These are phyloP conservation scores for Xylaria bambusicola DNA, from an alignment of 495 filamentous ascomycete genomes.

Conservation along the genomic window DNA sequence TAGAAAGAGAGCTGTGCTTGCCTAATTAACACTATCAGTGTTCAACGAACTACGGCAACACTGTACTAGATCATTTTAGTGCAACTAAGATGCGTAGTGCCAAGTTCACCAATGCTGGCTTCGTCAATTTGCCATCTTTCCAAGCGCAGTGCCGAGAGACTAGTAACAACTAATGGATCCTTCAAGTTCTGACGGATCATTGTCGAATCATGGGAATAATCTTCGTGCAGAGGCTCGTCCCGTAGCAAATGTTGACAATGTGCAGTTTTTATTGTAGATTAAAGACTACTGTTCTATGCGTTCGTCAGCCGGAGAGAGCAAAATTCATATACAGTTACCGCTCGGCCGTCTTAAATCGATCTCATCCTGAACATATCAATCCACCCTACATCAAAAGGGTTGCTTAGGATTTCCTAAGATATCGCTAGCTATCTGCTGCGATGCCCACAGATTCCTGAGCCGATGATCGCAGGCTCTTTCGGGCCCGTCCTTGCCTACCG, in stretches of 20 bases:
- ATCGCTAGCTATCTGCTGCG: not conserved
- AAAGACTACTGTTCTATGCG: too few relatives aligned
- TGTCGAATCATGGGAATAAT: too few relatives aligned
- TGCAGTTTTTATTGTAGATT: not conserved
- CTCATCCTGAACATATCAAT: too few relatives aligned
- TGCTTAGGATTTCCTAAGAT: too few relatives aligned
- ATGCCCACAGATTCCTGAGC: not conserved
- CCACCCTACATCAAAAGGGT: too few relatives aligned
- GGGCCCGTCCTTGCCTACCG: not conserved
- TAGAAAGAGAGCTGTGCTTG: too few relatives aligned
- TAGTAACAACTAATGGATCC: not conserved
- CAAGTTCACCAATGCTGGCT: not conserved
- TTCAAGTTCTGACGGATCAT: too few relatives aligned
- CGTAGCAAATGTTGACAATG: not conserved
- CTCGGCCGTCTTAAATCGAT: too few relatives aligned
- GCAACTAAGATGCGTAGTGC: not conserved
- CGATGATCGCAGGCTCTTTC: not conserved
- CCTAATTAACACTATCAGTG: too few relatives aligned
- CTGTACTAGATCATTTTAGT: too few relatives aligned
- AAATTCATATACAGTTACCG: too few relatives aligned
- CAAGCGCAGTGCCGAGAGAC: not conserved
- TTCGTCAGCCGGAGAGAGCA: too few relatives aligned
- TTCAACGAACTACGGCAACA: not conserved
- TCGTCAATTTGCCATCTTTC: not conserved
- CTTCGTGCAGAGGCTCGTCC: not conserved